Percentiles rank a stretch among this genome's conserved stretches.
phyloP scores from a whole-genome alignment of 345 rosid genomes.

The Salix udensis region DNA sequence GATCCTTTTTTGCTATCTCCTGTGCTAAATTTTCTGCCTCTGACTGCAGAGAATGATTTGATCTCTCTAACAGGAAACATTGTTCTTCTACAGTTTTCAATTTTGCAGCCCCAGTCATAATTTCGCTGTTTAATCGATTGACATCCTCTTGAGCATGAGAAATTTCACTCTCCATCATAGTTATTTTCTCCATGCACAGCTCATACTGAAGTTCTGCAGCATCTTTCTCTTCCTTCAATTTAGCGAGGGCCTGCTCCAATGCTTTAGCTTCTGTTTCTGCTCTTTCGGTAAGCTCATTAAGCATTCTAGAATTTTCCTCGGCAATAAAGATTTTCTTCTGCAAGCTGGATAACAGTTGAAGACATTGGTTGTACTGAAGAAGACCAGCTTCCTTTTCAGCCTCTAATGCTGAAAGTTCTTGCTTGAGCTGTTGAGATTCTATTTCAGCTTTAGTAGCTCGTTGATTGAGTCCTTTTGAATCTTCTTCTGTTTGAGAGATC shows the following conservation, averaged over 20 bases:
- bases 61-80: constrained; percentile 45
- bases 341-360: constrained; percentile 20
- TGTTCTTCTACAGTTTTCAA: constrained; percentile 21
- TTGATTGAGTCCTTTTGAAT: constrained; percentile 44
- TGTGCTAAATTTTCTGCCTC: constrained; percentile 25
- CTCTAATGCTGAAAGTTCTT: constrained; percentile 14
- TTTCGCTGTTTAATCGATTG: constrained; percentile 18
- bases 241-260: constrained; percentile 18
- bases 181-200: constrained; percentile 23
- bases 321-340: constrained; percentile 45
- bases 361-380: constrained; percentile 27
- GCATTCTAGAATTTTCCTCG: constrained; percentile 48
- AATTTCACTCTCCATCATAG: constrained; percentile 19
- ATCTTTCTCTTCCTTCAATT: constrained; percentile 24
- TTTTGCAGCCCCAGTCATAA: constrained; percentile 19
- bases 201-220: constrained; percentile 20
- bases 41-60: constrained; percentile 42
- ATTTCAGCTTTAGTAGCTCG: constrained; percentile 33
- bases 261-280: constrained; percentile 27
- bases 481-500: constrained; percentile 20
- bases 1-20: constrained; percentile 48
- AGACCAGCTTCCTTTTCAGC: constrained; percentile 26
- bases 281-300: constrained; percentile 19
- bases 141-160: constrained; percentile 27
- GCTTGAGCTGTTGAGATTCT: constrained; percentile 26